Conservation (phyloP, 1,284 basidiomycete genomes). For the Meripilus lineatus region DNA sequence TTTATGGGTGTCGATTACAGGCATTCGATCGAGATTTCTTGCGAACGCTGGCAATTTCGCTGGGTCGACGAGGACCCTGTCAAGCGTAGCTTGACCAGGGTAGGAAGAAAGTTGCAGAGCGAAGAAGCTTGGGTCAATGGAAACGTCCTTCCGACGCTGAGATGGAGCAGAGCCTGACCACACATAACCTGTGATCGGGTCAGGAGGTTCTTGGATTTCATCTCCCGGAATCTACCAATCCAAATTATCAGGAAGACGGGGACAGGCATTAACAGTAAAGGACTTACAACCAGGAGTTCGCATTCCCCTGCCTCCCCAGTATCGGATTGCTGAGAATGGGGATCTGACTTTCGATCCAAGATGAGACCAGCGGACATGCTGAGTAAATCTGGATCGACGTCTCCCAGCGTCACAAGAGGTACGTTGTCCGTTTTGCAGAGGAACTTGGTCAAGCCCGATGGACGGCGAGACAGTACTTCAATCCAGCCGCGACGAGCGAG, state of each 20-base stretch:
- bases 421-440: constrained; percentile 91
- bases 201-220: constrained; percentile 26
- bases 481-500: constrained; percentile 84
- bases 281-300: not conserved
- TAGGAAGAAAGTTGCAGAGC: constrained; percentile 85
- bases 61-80: constrained; percentile 53
- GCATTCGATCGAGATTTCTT: constrained; percentile 77
- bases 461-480: constrained; percentile 80
- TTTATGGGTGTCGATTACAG: constrained; percentile 97
- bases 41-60: constrained; percentile 51
- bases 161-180: constrained; percentile 85
- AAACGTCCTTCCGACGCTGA: constrained; percentile 80
- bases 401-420: constrained; percentile 77
- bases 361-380: constrained; percentile 71
- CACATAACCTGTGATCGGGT: constrained; percentile 75
- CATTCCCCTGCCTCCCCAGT: too few species aligned
- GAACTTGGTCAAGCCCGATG: constrained; percentile 87
- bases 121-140: constrained; percentile 85
- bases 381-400: constrained; percentile 73
- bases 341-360: too few species aligned
- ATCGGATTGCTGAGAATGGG: too few species aligned
- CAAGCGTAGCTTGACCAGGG: constrained; percentile 41
- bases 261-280: not conserved
- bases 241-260: not conserved
- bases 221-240: too few species aligned